Evolutionary conservation across 2,329 filamentous ascomycete genomes (phyloP).

Genomic region (Niveomyces coronatus): DNA sequence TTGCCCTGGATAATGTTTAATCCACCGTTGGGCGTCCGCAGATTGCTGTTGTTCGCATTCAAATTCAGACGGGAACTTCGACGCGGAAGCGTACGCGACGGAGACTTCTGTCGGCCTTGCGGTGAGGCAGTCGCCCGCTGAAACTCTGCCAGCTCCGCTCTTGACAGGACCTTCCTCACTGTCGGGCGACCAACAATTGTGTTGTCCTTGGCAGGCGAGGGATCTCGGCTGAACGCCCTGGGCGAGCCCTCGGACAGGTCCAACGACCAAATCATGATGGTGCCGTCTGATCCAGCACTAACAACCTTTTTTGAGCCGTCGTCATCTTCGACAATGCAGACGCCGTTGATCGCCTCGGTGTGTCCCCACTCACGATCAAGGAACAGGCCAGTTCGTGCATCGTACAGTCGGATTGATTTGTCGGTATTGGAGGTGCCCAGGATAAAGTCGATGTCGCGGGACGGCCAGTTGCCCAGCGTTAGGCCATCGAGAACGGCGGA

Average conservation of each 20-base stretch:
- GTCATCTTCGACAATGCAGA: conserved; percentile 56
- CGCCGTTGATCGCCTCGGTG: conserved; percentile 83
- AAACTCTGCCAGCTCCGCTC: conserved; percentile 77
- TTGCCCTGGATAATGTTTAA: conserved; percentile 30
- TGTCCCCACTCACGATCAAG: conserved; percentile 90
- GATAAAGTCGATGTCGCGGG: conserved; percentile 52
- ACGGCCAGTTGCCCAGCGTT: conserved; percentile 48
- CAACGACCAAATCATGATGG: conserved; percentile 69
- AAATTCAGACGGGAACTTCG: conserved; percentile 44
- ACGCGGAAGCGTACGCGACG: conserved; percentile 42
- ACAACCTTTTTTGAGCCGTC: conserved; percentile 50
- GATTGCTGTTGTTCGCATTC: conserved; percentile 20
- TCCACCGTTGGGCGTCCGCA: conserved; percentile 29
- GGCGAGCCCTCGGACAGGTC: conserved; percentile 37
- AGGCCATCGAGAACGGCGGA: conserved; percentile 76
- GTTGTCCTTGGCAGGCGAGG: conserved; percentile 42
- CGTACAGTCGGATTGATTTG: conserved; percentile 88
- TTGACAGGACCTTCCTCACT: conserved; percentile 75
- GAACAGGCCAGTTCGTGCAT: conserved; percentile 63
- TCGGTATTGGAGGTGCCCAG: conserved; percentile 89
- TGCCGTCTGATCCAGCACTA: conserved; percentile 69
- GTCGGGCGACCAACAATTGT: conserved; percentile 55
- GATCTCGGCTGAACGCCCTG: conserved; percentile 36
- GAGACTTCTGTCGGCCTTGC: conserved; percentile 38
- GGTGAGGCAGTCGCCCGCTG: conserved; percentile 37